These are phyloP conservation scores for Helotiales sp. DNA, from an alignment of 2,329 filamentous ascomycete genomes.

Conservation along the genomic window DNA sequence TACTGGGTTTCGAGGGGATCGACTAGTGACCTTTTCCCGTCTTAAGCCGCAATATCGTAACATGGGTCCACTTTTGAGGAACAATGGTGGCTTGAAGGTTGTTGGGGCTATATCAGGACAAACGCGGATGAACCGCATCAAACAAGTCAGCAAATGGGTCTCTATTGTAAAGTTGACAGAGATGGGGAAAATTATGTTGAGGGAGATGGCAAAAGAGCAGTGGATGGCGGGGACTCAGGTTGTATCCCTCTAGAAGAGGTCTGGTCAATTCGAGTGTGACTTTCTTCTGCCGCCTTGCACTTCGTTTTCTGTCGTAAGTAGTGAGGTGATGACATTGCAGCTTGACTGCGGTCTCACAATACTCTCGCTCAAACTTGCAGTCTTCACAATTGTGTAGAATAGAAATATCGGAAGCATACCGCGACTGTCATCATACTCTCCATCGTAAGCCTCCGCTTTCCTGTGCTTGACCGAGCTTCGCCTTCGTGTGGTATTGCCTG, in stretches of 20 bases:
- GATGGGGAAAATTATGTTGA: not conserved
- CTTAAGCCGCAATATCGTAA: slow-evolving; percentile 86
- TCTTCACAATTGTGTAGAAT: slow-evolving; percentile 17
- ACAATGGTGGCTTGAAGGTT: slow-evolving; percentile 79
- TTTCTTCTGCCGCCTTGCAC: slow-evolving; percentile 4
- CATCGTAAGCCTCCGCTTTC: slow-evolving; percentile 64
- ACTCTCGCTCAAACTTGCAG: slow-evolving; percentile 19
- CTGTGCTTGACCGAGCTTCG: slow-evolving; percentile 37
- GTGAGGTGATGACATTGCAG: slow-evolving; percentile 4
- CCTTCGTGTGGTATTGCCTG: slow-evolving; percentile 45
- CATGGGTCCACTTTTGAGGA: slow-evolving; percentile 86
- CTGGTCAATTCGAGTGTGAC: not conserved
- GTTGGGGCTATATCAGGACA: slow-evolving; percentile 49
- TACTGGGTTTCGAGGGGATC: slow-evolving; percentile 36
- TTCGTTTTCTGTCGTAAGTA: slow-evolving; percentile 10
- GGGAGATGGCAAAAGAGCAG: not conserved
- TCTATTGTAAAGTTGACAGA: slow-evolving; percentile 3
- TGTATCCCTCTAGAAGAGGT: not conserved
- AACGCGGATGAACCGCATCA: slow-evolving; percentile 38
- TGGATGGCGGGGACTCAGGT: not conserved
- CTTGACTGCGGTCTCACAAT: slow-evolving; percentile 3
- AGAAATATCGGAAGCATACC: slow-evolving; percentile 40
- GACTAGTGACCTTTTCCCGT: slow-evolving; percentile 50
- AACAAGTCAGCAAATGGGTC: slow-evolving; percentile 36
- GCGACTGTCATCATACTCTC: slow-evolving; percentile 64